These are phyloP conservation scores for Diplodia seriata DNA, from an alignment of 2,329 filamentous ascomycete species.

Conservation along the genomic window DNA sequence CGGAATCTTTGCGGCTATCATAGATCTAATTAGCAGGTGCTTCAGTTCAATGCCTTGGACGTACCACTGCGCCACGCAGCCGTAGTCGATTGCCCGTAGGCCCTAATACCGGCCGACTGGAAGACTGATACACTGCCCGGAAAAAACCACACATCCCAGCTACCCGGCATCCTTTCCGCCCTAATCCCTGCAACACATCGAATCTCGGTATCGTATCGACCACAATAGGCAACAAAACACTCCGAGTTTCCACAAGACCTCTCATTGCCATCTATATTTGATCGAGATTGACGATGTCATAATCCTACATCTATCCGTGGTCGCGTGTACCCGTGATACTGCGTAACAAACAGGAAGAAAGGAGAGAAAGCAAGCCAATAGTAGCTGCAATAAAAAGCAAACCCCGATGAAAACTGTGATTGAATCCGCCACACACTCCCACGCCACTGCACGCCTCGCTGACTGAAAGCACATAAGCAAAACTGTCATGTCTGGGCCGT, in stretches of 20 bases:
- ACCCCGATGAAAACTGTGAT: background rate
- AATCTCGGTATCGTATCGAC: background rate
- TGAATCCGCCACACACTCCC: slow-evolving; percentile 5
- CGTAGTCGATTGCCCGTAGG: too few relatives aligned
- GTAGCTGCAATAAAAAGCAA: background rate
- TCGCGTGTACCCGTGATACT: slow-evolving; percentile 24
- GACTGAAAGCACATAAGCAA: slow-evolving; percentile 7
- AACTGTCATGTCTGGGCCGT: slow-evolving; percentile 20
- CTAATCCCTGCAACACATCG: slow-evolving; percentile 1
- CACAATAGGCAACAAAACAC: too few relatives aligned
- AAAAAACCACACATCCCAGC: background rate
- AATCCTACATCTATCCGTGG: slow-evolving; percentile 27
- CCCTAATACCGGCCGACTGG: too few relatives aligned
- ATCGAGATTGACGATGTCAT: slow-evolving; percentile 20
- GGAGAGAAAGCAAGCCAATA: background rate
- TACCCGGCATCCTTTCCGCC: background rate
- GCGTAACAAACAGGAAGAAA: background rate
- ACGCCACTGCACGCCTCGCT: slow-evolving; percentile 21
- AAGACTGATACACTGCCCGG: too few relatives aligned
- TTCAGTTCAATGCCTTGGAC: too few relatives aligned
- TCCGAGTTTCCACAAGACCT: background rate
- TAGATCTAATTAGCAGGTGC: too few relatives aligned
- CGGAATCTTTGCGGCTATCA: too few relatives aligned
- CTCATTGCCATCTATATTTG: slow-evolving; percentile 6
- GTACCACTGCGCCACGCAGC: too few relatives aligned